Evolutionary conservation across 768 basidiomycete species (phyloP).

Genomic region (Mycena capillaripes): DNA sequence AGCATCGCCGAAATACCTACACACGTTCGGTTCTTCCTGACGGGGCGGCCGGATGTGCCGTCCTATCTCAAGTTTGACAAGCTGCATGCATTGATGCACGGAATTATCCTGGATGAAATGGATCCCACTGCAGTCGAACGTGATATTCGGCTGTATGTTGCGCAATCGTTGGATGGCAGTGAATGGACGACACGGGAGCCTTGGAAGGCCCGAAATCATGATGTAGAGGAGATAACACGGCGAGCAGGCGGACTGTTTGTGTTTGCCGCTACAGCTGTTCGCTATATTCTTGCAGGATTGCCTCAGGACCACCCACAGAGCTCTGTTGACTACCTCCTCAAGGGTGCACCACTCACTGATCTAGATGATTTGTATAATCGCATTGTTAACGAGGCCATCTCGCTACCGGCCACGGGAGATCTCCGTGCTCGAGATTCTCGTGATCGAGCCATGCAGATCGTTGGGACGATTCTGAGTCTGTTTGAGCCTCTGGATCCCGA

Average conservation of each 20-base stretch:
- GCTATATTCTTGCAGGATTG: not conserved
- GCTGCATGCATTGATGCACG: not conserved
- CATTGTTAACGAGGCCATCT: not conserved
- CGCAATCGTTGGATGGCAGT: conserved; percentile 7
- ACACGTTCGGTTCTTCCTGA: conserved; percentile 13
- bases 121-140: not conserved
- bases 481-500: not conserved
- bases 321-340: not conserved
- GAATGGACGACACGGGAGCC: not conserved
- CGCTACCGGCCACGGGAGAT: not conserved
- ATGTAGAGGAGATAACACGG: not conserved
- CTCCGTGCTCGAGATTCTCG: not conserved
- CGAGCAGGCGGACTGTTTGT: conserved; percentile 6
- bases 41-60: conserved; percentile 16
- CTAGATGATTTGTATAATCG: not conserved
- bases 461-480: not conserved
- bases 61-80: not conserved
- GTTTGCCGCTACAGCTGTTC: conserved; percentile 15
- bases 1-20: not conserved
- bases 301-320: not conserved
- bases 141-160: conserved; percentile 8
- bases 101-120: not conserved
- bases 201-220: not conserved
- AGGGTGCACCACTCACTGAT: not conserved
- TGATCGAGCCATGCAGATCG: not conserved